Conservation (phyloP, 257 asterid genomes). For the Solanum sejunctum region DNA sequence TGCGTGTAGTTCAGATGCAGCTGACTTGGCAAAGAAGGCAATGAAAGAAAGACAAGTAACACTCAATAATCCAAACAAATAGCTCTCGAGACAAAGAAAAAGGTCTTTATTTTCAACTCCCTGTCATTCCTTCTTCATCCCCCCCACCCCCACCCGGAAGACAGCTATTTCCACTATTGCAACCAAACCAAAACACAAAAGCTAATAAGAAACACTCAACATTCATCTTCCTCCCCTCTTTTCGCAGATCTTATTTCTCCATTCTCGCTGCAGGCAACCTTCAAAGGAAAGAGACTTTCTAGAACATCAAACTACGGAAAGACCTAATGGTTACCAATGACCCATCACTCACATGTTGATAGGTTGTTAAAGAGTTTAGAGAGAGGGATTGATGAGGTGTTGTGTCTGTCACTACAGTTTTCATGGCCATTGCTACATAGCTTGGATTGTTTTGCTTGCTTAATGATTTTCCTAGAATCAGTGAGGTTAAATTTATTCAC, state of each 20-base stretch:
- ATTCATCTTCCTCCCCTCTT: neutral
- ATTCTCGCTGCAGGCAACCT: neutral
- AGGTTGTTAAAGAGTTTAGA: neutral
- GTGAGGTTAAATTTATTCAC: neutral
- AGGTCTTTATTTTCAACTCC: neutral
- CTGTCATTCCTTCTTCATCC: neutral
- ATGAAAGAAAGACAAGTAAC: neutral
- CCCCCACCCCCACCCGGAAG: neutral
- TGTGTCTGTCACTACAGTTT: neutral
- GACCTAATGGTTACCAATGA: neutral
- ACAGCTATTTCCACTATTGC: neutral
- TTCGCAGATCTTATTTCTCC: neutral
- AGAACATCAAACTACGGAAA: neutral
- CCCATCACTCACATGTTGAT: neutral
- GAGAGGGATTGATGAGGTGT: neutral
- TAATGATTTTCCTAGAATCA: neutral
- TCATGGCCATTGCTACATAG: neutral
- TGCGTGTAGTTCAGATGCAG: neutral
- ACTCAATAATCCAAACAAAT: neutral
- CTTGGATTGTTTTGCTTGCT: neutral
- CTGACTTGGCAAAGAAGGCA: neutral
- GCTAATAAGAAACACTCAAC: neutral
- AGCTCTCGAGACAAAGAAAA: neutral
- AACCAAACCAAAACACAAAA: neutral
- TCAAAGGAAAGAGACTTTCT: neutral